Conservation (phyloP, 495 filamentous ascomycete genomes). For the Opeltia flavorubescens region DNA sequence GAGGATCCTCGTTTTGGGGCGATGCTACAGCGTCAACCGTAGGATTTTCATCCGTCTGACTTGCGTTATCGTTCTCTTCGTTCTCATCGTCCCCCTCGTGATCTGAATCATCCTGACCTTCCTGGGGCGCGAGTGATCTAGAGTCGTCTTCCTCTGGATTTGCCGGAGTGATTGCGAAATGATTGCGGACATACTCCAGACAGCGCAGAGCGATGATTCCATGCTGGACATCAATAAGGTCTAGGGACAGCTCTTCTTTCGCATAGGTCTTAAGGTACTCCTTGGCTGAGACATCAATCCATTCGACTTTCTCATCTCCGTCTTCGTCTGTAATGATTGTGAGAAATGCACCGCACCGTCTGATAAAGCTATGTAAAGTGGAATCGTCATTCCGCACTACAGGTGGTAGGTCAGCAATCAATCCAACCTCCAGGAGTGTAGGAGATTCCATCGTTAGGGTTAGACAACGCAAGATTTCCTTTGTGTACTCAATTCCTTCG, state of each 20-base stretch:
- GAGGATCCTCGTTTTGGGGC: background rate
- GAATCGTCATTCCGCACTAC: constrained; percentile 1
- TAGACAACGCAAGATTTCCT: constrained; percentile 9
- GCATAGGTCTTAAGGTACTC: constrained; percentile 7
- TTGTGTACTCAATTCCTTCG: constrained; percentile 11
- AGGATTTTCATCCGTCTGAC: background rate
- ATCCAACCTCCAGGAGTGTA: constrained; percentile 5
- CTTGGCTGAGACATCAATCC: constrained; percentile 9
- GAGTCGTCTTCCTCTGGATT: background rate
- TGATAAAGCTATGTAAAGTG: constrained; percentile 4
- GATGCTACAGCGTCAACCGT: background rate
- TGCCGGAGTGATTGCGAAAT: background rate
- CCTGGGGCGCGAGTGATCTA: background rate
- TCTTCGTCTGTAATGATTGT: background rate
- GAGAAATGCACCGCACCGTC: constrained; percentile 9
- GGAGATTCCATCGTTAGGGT: constrained; percentile 5
- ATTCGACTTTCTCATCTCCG: constrained; percentile 4
- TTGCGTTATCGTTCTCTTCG: background rate
- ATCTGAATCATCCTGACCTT: background rate
- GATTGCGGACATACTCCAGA: constrained; percentile 6
- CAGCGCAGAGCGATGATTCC: constrained; percentile 9
- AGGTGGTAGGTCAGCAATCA: constrained; percentile 7
- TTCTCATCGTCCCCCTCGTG: background rate
- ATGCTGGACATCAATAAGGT: constrained; percentile 9
- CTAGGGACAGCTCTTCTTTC: constrained; percentile 7